These are phyloP conservation scores for Rubia yunnanensis DNA, from an alignment of 257 asterid species.

Conservation along the genomic window DNA sequence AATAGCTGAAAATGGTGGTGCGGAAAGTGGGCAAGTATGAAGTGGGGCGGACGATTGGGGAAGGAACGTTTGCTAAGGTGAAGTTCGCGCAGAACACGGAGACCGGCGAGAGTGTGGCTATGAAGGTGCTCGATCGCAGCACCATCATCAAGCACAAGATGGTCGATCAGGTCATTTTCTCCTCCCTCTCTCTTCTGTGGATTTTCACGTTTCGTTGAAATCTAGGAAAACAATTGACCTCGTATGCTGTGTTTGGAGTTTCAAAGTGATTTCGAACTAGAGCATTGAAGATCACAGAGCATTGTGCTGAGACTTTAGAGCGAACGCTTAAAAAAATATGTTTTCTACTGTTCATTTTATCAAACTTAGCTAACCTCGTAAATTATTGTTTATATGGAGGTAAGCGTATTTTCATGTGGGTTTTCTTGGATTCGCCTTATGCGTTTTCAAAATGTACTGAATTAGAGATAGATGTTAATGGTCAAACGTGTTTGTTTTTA, in stretches of 20 bases:
- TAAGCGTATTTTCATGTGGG: background rate
- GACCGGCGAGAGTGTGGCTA: slow-evolving; percentile 97
- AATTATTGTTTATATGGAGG: no score
- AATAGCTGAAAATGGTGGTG: slow-evolving; percentile 52
- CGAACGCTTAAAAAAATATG: background rate
- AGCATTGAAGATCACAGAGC: background rate
- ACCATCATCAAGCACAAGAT: slow-evolving; percentile 94
- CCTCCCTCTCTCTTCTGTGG: background rate
- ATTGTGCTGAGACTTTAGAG: background rate
- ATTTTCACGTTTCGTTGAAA: background rate
- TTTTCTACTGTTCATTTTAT: background rate
- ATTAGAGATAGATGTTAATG: background rate
- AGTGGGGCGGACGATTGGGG: slow-evolving; percentile 94
- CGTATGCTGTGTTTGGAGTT: background rate
- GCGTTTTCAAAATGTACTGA: background rate
- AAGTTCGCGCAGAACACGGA: slow-evolving; percentile 96
- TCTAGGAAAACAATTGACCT: background rate
- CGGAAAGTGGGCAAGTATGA: slow-evolving; percentile 96
- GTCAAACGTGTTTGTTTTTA: background rate
- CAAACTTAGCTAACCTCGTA: background rate
- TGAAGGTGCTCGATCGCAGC: slow-evolving; percentile 95
- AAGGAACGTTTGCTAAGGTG: slow-evolving; percentile 98
- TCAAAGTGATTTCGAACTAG: background rate
- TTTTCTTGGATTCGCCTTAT: background rate
- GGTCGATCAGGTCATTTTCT: slow-evolving; percentile 69